These are phyloP conservation scores for Sanguinoderma infundibulare DNA, from an alignment of 1,284 basidiomycete genomes.

Conservation along the genomic window DNA sequence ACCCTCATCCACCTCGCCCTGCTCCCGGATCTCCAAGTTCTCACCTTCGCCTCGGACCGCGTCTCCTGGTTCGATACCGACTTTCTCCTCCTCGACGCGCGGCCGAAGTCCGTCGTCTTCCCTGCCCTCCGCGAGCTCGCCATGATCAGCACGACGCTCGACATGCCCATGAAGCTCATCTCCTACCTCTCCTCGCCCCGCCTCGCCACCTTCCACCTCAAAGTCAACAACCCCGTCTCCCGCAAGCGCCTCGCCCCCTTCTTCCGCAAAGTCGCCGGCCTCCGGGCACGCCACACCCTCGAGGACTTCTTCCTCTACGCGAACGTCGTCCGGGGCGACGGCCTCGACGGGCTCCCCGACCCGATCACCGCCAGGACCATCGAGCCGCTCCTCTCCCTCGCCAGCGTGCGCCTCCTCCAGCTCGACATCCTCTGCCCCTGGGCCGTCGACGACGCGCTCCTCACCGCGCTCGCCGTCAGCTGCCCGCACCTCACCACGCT, in stretches of 20 bases:
- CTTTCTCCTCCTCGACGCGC: background rate
- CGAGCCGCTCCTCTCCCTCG: background rate
- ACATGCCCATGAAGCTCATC: background rate
- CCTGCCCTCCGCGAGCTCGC: constrained; percentile 1
- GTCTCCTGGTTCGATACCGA: background rate
- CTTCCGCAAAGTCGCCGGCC: background rate
- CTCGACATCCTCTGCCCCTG: constrained; percentile 10
- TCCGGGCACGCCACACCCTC: background rate
- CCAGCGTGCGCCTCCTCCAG: background rate
- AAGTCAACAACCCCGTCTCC: background rate
- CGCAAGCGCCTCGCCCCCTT: background rate
- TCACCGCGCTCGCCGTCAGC: background rate
- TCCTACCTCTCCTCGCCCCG: background rate
- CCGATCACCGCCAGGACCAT: background rate
- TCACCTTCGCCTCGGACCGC: constrained; percentile 1
- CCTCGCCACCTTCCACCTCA: background rate
- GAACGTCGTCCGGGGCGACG: background rate
- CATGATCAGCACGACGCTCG: background rate
- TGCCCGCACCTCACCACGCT: constrained; percentile 2
- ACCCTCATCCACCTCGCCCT: constrained; percentile 3
- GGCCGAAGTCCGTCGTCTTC: constrained; percentile 1
- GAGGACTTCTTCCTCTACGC: background rate
- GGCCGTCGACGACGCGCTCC: constrained; percentile 5
- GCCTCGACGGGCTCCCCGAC: background rate
- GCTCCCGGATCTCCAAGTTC: background rate